Base-by-base conservation (phyloP, 2,329 filamentous ascomycete species). In the Talaromyces islandicus region DNA sequence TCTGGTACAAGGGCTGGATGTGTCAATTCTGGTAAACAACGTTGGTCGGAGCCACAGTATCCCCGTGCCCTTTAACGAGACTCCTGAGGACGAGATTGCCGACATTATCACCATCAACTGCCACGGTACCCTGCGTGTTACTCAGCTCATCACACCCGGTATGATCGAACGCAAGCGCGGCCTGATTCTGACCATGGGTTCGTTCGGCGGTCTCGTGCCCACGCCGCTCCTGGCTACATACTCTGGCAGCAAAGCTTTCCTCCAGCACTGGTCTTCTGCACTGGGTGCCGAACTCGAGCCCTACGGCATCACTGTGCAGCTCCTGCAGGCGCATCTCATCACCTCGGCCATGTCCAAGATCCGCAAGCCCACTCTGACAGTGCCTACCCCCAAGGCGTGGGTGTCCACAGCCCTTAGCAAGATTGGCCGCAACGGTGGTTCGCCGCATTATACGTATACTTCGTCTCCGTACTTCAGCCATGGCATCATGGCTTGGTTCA, bases 291-390 rank as follows among this genome's bases (percentile, higher is more conserved):
- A 99, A 77, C 83, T 99, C 30, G 85, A 88, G 64, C 85, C 88
- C 1, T 83, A 90, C 68, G 90, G 91, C 60, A 86, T 99, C 46
- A 88, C 91, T 64, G 92, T 96, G n/a, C 88, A 97, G 75, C 85
- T 97, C 54, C 88, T 96, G 29, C 85, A 97, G 67, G 92, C 89
- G 68, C 95, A 99, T 75, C 85, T 99, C 54, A 90, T 99, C 69
- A 96, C 92, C 4, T 93, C 91, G 0, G 91, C 93, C 70, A 99
- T 99, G 94, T 93, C 89, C 77, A 99, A 99, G 83, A 86, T 99
- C 68, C 88, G 91, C 69, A 88, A 88, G 60, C 80, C 91, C 0
- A 93, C 85, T 64, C 76, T 87, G 52, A 79, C 92, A 60, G 89
- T 97, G 52, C 94, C 94, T 10, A 91, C 83, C 61, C 89, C 93